Conservation (phyloP, 163 green algal genomes). For the Coccomyxa subellipsoidea region DNA sequence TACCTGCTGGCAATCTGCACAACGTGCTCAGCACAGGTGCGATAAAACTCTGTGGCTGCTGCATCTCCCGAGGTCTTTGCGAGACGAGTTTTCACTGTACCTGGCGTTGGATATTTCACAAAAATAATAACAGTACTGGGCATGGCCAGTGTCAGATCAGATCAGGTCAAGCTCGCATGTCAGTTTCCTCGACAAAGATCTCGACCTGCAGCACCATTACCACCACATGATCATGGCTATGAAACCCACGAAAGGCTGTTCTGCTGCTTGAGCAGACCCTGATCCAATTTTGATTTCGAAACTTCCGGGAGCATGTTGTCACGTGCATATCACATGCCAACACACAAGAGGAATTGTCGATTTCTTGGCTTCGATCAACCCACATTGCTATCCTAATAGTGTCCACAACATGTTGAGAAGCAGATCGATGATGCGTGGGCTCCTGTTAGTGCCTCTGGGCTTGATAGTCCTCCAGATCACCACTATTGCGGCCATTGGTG, state of each 20-base stretch:
- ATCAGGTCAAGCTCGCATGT: neutral
- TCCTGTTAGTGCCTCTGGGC: neutral
- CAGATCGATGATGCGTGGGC: neutral
- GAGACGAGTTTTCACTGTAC: neutral
- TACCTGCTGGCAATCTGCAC: neutral
- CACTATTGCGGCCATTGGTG: neutral
- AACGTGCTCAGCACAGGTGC: neutral
- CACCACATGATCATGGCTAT: too few species aligned
- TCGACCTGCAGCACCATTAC: too few species aligned
- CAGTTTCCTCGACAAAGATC: too few species aligned
- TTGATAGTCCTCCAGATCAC: neutral
- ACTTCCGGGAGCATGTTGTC: too few species aligned
- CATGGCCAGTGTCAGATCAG: neutral
- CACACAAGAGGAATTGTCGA: too few species aligned
- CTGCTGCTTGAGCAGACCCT: too few species aligned
- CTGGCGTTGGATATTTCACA: neutral
- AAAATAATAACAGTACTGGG: neutral
- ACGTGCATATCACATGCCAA: too few species aligned
- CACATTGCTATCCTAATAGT: too few species aligned
- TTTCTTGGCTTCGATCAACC: too few species aligned
- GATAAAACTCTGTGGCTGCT: neutral
- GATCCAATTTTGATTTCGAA: too few species aligned
- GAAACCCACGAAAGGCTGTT: too few species aligned
- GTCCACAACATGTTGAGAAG: neutral
- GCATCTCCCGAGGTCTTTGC: neutral